Evolutionary conservation across 2,329 filamentous ascomycete species (phyloP), one percentile per base, ranked within the genome.

Genomic region (Aspergillus sp.): DNA sequence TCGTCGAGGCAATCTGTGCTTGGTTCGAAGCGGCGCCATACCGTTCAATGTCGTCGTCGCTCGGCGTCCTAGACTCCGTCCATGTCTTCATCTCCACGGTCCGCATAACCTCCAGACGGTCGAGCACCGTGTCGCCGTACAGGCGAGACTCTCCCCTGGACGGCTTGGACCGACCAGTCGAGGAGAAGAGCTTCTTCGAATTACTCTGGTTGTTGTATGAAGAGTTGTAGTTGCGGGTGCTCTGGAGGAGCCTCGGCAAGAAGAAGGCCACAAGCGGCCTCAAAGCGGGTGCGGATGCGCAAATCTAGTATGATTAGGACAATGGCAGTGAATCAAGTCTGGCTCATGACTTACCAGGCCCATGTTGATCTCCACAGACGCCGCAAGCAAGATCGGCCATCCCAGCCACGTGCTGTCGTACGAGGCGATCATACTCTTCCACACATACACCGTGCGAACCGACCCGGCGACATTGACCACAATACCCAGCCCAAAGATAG

Each of bases 401-500:
- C 62, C 68, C 13, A 65, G 40, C 70, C 70, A 72, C 10, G 70
- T 71, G 13, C 52, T 49, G 45, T 72, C 70, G 45, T 66, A 71
- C 13, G 65, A 61, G 10, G 54, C 59, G 7, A 69, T 52, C 60
- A 70, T 63, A 46, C 64, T 66, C 55, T 66, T 62, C 59, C 63
- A 71, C 6, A 70, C 66, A 40, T 69, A 71, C 2, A 65, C 65
- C 1, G 69, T 72, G 31, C 70, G 68, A 11, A 69, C 49, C 2
- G 66, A 61, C 7, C 69, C 68, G 4, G 69, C 69, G 5, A 71
- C 60, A 25, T 71, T 69, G 40, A 72, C 70, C 16, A 72, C 41
- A 21, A 69, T 58, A 4, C 72, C 72, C 16, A 74, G 50, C 2
- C 60, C 64, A n/a, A 75, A 75, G 21, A 73, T 71, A 11, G 66